These are phyloP conservation scores for Rhynchosporium agropyri DNA, from an alignment of 2,329 filamentous ascomycete genomes.

Conservation along the genomic window DNA sequence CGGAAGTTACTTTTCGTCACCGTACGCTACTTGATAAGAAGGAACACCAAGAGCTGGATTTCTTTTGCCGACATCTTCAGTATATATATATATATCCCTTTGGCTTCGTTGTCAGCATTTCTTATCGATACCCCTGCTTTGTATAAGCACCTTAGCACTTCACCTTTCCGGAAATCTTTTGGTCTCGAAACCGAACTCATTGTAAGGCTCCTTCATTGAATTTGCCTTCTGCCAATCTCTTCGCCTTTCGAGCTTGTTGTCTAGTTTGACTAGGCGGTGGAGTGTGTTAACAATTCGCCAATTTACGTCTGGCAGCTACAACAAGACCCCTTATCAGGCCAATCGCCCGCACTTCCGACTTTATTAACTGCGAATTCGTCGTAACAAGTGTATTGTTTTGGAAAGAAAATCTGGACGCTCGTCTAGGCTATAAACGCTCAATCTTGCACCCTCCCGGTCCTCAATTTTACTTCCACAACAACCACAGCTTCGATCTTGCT, in stretches of 20 bases:
- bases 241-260: background rate
- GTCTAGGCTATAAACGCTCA: background rate
- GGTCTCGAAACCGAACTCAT: background rate
- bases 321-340: slow-evolving; percentile 3
- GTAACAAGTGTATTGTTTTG: background rate
- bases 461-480: background rate
- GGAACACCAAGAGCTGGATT: slow-evolving; percentile 42
- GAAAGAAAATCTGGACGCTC: slow-evolving; percentile 9
- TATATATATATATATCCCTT: slow-evolving; percentile 9
- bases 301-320: background rate
- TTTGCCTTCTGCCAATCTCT: background rate
- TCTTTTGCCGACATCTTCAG: slow-evolving; percentile 21
- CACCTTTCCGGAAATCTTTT: background rate
- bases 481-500: slow-evolving; percentile 11
- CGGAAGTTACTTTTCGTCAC: slow-evolving; percentile 19
- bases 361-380: background rate
- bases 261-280: background rate
- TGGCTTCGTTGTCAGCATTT: slow-evolving; percentile 14
- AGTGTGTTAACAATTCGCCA: background rate
- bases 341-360: background rate
- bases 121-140: slow-evolving; percentile 16
- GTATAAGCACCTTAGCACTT: slow-evolving; percentile 8
- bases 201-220: background rate
- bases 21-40: slow-evolving; percentile 25
- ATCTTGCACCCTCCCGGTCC: background rate